These are phyloP conservation scores for Chrysoporthe cubensis DNA, from an alignment of 2,329 filamentous ascomycete species.

Conservation along the genomic window DNA sequence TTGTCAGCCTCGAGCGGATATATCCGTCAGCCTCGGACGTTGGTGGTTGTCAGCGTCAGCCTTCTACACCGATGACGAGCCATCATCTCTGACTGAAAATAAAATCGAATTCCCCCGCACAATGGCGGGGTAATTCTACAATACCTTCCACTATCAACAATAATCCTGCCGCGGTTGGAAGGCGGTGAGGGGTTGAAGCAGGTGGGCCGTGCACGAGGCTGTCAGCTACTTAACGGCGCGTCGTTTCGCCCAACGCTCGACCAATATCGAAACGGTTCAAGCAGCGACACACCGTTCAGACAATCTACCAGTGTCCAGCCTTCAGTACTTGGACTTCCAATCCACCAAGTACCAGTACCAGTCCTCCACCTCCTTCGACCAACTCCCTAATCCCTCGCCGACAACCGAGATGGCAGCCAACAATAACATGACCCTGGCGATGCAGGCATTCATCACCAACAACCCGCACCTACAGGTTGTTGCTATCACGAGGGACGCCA, in stretches of 20 bases:
- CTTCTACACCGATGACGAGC: too few relatives aligned
- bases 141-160: not conserved
- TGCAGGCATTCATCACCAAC: not conserved
- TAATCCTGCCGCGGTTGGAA: not conserved
- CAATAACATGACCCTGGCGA: not conserved
- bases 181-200: not conserved
- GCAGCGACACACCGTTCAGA: too few relatives aligned
- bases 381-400: not conserved
- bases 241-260: not conserved
- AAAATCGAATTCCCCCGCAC: too few relatives aligned
- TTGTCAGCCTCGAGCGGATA: too few relatives aligned
- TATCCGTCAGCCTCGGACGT: too few relatives aligned
- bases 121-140: too few relatives aligned
- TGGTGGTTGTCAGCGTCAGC: too few relatives aligned
- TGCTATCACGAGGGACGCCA: not conserved
- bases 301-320: too few relatives aligned
- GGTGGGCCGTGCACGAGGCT: conserved; percentile 6
- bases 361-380: too few relatives aligned
- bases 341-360: too few relatives aligned
- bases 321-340: too few relatives aligned
- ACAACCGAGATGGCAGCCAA: not conserved
- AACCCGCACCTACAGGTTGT: not conserved
- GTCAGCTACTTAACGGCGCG: not conserved
- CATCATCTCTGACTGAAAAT: too few relatives aligned
- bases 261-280: not conserved